Base-by-base conservation (phyloP, 1,139 yeast genomes). In the Geotrichum siamense region DNA sequence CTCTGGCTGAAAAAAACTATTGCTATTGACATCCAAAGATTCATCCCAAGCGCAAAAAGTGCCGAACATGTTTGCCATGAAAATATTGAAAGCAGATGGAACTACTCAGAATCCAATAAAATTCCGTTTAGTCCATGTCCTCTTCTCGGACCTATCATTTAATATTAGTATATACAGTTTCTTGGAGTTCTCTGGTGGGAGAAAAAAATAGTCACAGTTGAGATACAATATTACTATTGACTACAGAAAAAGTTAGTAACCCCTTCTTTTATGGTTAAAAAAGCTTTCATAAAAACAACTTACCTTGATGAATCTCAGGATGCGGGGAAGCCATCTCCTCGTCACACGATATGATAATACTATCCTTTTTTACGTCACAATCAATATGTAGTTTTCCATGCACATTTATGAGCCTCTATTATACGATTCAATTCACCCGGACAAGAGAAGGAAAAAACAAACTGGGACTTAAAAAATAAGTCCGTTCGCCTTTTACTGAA, bases 1-100 rank as follows among this genome's bases (percentile, higher is more conserved):
- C 32, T 57, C 10, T 23, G 26, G n/a, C n/a, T 10, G 10, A 23
- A 8, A 10, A 23, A 6, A 23, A 23, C 26, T 8, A 49, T 33
- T 10, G 47, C 42, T 48, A 49, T 50, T 13, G 51, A 42, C 34
- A 22, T 25, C 48, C 53, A 45, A 3, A 51, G 39, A 22, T 45
- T 50, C 20, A 58, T 48, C n/a, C 62, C 62, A 15, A 57, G 44
- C 8, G 54, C 49, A 16, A 58, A 44, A 16, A 58, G 47, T 5
- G 59, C 48, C 5, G 61, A 53, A 21, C 56, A 58, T 5, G 56
- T 54, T 38, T 52, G 52, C 59, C 59, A 58, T 3, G 57, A 49
- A 10, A 53, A 48, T 8, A 55, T 42, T 27, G 54, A 50, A 32
- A 60, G 48, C 3, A 34, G 34, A 12, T n/a, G 38, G 37, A 9